Conservation (phyloP, 2,329 filamentous ascomycete genomes). For the Blastomyces emzantsi region DNA sequence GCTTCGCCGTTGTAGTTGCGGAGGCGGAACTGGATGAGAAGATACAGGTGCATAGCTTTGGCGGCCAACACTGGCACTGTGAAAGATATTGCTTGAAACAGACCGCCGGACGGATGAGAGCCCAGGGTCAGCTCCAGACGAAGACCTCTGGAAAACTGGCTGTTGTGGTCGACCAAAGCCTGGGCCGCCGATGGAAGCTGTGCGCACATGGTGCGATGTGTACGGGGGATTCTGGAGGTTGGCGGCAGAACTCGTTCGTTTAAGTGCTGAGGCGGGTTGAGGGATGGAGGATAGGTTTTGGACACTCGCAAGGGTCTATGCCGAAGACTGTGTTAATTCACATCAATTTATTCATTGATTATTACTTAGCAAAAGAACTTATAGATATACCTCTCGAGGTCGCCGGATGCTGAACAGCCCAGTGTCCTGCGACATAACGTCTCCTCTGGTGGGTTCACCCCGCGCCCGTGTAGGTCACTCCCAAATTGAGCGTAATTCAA, state of each 20-base stretch:
- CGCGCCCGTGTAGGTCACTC: neutral
- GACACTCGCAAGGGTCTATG: slow-evolving; percentile 69
- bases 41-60: slow-evolving; percentile 61
- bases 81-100: slow-evolving; percentile 58
- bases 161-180: slow-evolving; percentile 76
- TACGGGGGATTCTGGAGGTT: slow-evolving; percentile 55
- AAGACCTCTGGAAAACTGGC: slow-evolving; percentile 76
- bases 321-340: slow-evolving; percentile 11
- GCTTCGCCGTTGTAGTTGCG: slow-evolving; percentile 56
- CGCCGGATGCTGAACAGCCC: slow-evolving; percentile 87
- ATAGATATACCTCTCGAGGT: slow-evolving; percentile 63
- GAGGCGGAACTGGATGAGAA: slow-evolving; percentile 37
- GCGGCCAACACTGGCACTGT: slow-evolving; percentile 50
- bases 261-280: slow-evolving; percentile 86
- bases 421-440: slow-evolving; percentile 73
- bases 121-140: slow-evolving; percentile 60
- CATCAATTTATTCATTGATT: slow-evolving; percentile 15
- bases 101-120: slow-evolving; percentile 78
- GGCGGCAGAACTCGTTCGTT: slow-evolving; percentile 74
- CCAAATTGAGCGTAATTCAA: neutral
- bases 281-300: slow-evolving; percentile 78
- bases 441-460: neutral
- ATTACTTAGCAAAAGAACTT: neutral
- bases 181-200: slow-evolving; percentile 81
- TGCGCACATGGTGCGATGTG: slow-evolving; percentile 65